phyloP scores from a whole-genome alignment of 108 stramenopile genomes.

The Nitzschia sp. region DNA sequence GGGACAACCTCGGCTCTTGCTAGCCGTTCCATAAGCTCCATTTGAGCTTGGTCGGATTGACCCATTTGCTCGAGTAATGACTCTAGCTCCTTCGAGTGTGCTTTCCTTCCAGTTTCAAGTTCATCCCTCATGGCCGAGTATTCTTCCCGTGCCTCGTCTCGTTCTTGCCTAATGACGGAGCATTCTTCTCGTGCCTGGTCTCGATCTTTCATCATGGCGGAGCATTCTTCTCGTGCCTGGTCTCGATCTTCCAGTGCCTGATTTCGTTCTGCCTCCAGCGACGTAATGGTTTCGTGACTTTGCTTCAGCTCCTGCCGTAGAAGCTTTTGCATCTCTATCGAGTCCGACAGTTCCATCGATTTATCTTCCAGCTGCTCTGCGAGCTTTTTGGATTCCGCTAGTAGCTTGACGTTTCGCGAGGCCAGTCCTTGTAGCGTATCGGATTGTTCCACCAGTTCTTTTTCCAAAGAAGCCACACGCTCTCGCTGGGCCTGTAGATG shows the following conservation, averaged over 20 bases:
- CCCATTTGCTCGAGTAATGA: not conserved
- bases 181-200: too few species aligned
- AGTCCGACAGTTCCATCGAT: conserved; percentile 1
- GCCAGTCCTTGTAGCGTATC: not conserved
- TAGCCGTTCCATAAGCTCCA: not conserved
- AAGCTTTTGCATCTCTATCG: conserved; percentile 1
- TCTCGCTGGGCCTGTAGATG: not conserved
- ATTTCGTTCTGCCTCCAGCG: too few species aligned
- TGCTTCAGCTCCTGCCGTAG: conserved; percentile 12
- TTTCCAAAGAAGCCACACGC: not conserved
- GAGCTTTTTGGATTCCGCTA: not conserved
- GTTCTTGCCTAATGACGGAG: too few species aligned
- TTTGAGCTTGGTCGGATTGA: not conserved
- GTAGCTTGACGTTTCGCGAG: not conserved
- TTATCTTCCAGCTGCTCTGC: not conserved
- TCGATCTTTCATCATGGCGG: too few species aligned
- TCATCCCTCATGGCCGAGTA: too few species aligned
- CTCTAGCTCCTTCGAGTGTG: not conserved
- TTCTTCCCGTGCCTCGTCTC: too few species aligned
- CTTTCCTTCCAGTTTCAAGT: too few species aligned
- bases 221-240: too few species aligned
- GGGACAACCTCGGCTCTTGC: not conserved
- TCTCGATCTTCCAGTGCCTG: too few species aligned
- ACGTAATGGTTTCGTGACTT: not conserved
- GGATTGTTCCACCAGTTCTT: not conserved